Percentiles rank a stretch among this genome's conserved stretches.
Evolutionary conservation across 2,329 filamentous ascomycete species (phyloP).

Genomic region (Xylaria sp.): DNA sequence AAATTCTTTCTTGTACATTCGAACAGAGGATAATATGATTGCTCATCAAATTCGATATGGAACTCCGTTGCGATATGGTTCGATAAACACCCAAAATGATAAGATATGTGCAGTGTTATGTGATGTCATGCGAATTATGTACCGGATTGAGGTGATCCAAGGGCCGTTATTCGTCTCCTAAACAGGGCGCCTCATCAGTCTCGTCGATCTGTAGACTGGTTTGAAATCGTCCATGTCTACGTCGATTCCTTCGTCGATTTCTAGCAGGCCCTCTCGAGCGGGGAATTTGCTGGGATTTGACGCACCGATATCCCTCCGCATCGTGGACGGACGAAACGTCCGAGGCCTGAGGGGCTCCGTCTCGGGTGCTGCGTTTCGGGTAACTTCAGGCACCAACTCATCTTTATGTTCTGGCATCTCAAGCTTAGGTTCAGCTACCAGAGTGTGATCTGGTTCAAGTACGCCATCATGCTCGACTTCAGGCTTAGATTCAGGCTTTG

Average conservation of each 20-base stretch:
- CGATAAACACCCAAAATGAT: conserved; percentile 37
- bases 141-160: conserved; percentile 1
- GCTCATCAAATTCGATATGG: conserved; percentile 36
- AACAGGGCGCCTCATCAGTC: conserved; percentile 40
- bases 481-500: background rate
- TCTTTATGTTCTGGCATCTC: conserved; percentile 13
- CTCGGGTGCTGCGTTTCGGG: background rate
- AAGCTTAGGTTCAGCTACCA: background rate
- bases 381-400: conserved; percentile 11
- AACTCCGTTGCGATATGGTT: conserved; percentile 46
- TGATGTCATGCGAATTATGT: conserved; percentile 22
- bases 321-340: conserved; percentile 64
- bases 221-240: conserved; percentile 49
- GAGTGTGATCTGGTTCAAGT: conserved; percentile 6
- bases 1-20: background rate
- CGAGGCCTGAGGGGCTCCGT: conserved; percentile 55
- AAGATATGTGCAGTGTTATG: conserved; percentile 29
- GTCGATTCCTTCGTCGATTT: conserved; percentile 51
- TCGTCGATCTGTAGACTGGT: conserved; percentile 43
- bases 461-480: background rate
- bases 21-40: conserved; percentile 19
- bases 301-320: conserved; percentile 59
- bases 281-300: conserved; percentile 43
- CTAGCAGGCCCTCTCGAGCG: conserved; percentile 39
- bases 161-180: conserved; percentile 31